Base-by-base conservation (phyloP, 73 alveolate genomes). In the Tetrahymena borealis region DNA sequence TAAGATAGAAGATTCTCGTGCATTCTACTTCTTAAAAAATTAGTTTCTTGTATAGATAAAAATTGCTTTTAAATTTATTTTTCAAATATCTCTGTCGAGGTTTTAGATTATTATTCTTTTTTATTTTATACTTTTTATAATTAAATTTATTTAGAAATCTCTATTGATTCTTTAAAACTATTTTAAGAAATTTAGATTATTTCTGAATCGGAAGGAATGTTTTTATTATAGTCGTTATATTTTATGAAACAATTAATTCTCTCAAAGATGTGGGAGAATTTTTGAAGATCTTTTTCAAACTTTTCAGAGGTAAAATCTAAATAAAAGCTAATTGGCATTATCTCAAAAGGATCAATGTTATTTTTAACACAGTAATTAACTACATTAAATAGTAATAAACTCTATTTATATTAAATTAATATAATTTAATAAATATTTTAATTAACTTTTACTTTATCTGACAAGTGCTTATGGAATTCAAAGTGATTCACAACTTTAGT, bases 261-360 rank as follows among this genome's bases (percentile, higher is more conserved):
- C 37, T 78, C 39, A 79, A 41, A 96, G 85, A 90, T 60, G 28
- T 79, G 39, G 15, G 90, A 40, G 90, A 95, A 96, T 79, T 95
- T 41, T 15, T 90, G 35, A 18, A 96, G 60, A 13, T 78, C 94
- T 38, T 39, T 39, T 32, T 95, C 95, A 78, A 93, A 39, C 13
- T 90, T 93, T 78, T 93, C 94, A 91, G 91, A 90, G 90, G 93
- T 97, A 4, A 98, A 96, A 92, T 97, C 96, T 13, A 93, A 39
- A 24, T 78, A 40, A 79, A 98, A 96, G 18, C 99, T 98, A 15
- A 97, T 91, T 33, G 99, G 99, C 18, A 98, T 97, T 60, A 91
- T 90, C 78, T 98, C 97, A 91, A 98, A 98, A 43, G 97, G 93
- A 90, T 97, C 98, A 35, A 94, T 93, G 35, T 95, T 94, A 36